Conservation (phyloP, 2,329 filamentous ascomycete genomes). For the Trichoderma polysporum region DNA sequence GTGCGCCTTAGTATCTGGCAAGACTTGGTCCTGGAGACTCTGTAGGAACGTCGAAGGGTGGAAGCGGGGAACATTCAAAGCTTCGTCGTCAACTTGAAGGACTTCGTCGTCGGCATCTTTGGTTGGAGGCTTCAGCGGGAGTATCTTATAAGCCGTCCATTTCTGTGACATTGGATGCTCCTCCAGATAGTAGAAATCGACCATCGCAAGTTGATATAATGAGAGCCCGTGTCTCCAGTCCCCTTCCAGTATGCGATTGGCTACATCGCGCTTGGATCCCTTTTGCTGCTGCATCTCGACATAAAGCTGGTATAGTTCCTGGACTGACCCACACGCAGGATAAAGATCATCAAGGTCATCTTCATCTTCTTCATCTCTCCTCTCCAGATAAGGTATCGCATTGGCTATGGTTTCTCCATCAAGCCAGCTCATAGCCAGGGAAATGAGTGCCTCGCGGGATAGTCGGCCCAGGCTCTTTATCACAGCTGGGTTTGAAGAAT, state of each 20-base stretch:
- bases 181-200: constrained; percentile 65
- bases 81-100: constrained; percentile 45
- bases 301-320: constrained; percentile 67
- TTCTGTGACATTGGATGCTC: constrained; percentile 63
- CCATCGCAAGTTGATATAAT: constrained; percentile 67
- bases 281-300: constrained; percentile 57
- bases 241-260: constrained; percentile 64
- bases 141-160: constrained; percentile 63
- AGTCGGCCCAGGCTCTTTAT: constrained; percentile 67
- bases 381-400: constrained; percentile 42
- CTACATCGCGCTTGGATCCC: constrained; percentile 62
- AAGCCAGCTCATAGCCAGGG: constrained; percentile 75
- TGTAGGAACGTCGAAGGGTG: constrained; percentile 78
- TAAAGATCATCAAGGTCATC: constrained; percentile 67
- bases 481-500: constrained; percentile 62
- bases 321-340: constrained; percentile 62
- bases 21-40: constrained; percentile 70
- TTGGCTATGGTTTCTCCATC: constrained; percentile 62
- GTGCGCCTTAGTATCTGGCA: constrained; percentile 79
- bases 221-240: constrained; percentile 66
- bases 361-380: constrained; percentile 30
- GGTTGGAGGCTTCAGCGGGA: constrained; percentile 47
- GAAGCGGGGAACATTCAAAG: constrained; percentile 64
- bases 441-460: constrained; percentile 69
- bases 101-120: constrained; percentile 40